Conservation (phyloP, 1,284 basidiomycete species). For the Puccinia coronata region DNA sequence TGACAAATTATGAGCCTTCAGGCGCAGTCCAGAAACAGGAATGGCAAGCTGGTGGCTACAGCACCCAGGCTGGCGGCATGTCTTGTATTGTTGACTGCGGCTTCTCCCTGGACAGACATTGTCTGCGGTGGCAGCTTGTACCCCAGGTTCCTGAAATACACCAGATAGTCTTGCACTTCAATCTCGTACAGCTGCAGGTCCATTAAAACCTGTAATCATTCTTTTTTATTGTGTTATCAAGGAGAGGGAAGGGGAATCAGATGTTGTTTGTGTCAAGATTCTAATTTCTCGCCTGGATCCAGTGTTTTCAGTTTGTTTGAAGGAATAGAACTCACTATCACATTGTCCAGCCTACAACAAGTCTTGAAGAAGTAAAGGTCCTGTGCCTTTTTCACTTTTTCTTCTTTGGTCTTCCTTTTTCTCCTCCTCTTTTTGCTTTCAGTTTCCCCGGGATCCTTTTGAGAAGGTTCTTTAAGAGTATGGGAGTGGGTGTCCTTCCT, state of each 20-base stretch:
- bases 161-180: slow-evolving; percentile 91
- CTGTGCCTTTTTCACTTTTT: slow-evolving; percentile 61
- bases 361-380: slow-evolving; percentile 92
- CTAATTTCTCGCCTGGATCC: no score
- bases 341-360: slow-evolving; percentile 79
- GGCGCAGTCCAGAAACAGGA: slow-evolving; percentile 95
- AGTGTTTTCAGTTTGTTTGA: no score
- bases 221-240: slow-evolving; percentile 8
- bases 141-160: slow-evolving; percentile 96
- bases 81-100: not conserved
- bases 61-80: slow-evolving; percentile 60
- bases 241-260: slow-evolving; percentile 11
- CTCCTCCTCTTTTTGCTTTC: slow-evolving; percentile 58
- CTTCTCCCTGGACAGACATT: slow-evolving; percentile 45
- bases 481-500: slow-evolving; percentile 60
- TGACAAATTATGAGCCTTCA: slow-evolving; percentile 68
- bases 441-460: slow-evolving; percentile 50
- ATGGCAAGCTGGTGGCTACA: slow-evolving; percentile 73
- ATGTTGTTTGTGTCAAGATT: no score
- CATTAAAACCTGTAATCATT: slow-evolving; percentile 78
- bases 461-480: slow-evolving; percentile 9
- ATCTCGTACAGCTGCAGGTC: slow-evolving; percentile 95
- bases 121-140: slow-evolving; percentile 66
- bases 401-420: slow-evolving; percentile 59
- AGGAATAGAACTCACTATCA: slow-evolving; percentile 68